Base-by-base conservation (phyloP, 192 early-diverging fungal genomes). In the Rhizophlyctis rosea region DNA sequence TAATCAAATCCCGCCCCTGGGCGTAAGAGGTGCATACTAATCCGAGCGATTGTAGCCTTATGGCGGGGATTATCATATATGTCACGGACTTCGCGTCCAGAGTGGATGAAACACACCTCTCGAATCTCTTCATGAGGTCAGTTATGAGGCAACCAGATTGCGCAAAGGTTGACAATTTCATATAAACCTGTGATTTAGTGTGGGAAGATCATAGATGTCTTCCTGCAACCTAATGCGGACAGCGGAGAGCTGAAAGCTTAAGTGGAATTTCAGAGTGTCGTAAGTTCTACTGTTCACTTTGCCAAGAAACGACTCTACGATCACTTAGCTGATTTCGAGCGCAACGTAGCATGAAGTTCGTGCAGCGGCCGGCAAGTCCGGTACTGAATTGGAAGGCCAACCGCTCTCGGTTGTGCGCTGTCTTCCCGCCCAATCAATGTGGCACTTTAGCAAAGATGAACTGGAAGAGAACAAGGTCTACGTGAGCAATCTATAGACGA, bases 171-270 rank as follows among this genome's bases (percentile, higher is more conserved):
- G n/a, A n/a, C n/a, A n/a, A n/a, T n/a, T n/a, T n/a, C n/a, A n/a
- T n/a, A n/a, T n/a, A n/a, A n/a, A n/a, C n/a, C n/a, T 23, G 24
- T 2, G n/a, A 1, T 25, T 13, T 31, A 60, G 52, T 72, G 51
- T 53, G 73, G 79, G 35, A 32, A 35, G 3, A 68, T 78, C 30
- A 56, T 81, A n/a, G 80, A 81, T 52, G 58, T 79, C 50, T 67
- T 61, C 52, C 16, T 81, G 1, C 51, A 71, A 49, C 57, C 71
- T 30, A 68, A 81, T 34, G 63, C 61, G 14, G 72, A 67, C 44
- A 68, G 59, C 51, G 72, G 76, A 34, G 64, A 50, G 11, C 59
- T 68, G 14, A 70, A 76, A 54, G 79, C 73, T 2, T 81, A 76
- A 54, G 51, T 81, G 24, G 80, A 81, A 51, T 78, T 74, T 47